These are phyloP conservation scores for Skeletonema marinoi DNA, from an alignment of 108 stramenopile species.

Conservation along the genomic window DNA sequence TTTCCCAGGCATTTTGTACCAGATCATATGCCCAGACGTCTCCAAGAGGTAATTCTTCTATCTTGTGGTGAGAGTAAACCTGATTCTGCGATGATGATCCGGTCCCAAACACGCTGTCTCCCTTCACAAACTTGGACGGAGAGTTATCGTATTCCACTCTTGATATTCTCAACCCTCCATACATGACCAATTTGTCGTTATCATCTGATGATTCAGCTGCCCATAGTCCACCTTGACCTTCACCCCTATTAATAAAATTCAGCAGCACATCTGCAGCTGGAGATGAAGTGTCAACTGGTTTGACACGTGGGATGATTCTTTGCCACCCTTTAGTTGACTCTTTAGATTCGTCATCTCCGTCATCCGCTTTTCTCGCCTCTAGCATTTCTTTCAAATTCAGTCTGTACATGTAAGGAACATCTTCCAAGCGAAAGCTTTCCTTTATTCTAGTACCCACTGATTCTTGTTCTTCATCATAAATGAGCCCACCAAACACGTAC, in stretches of 20 bases:
- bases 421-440: conserved; percentile 45
- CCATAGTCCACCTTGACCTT: conserved; percentile 56
- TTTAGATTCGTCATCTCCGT: not conserved
- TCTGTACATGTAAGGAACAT: conserved; percentile 42
- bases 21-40: conserved; percentile 59
- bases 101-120: not conserved
- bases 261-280: conserved; percentile 42
- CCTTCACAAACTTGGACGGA: conserved; percentile 37
- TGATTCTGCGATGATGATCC: conserved; percentile 16
- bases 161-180: conserved; percentile 47
- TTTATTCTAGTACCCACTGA: conserved; percentile 3
- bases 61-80: conserved; percentile 15
- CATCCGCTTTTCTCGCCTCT: conserved; percentile 14
- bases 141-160: conserved; percentile 14
- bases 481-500: conserved; percentile 57
- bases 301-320: conserved; percentile 44
- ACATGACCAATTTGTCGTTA: conserved; percentile 44
- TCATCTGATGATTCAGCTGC: not conserved
- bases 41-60: conserved; percentile 45
- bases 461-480: conserved; percentile 42
- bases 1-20: conserved; percentile 33
- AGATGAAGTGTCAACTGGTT: conserved; percentile 11
- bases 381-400: conserved; percentile 41
- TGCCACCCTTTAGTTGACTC: conserved; percentile 39
- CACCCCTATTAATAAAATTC: conserved; percentile 46